Evolutionary conservation across 345 rosid species (phyloP).

Genomic region (Hibiscus trionum): DNA sequence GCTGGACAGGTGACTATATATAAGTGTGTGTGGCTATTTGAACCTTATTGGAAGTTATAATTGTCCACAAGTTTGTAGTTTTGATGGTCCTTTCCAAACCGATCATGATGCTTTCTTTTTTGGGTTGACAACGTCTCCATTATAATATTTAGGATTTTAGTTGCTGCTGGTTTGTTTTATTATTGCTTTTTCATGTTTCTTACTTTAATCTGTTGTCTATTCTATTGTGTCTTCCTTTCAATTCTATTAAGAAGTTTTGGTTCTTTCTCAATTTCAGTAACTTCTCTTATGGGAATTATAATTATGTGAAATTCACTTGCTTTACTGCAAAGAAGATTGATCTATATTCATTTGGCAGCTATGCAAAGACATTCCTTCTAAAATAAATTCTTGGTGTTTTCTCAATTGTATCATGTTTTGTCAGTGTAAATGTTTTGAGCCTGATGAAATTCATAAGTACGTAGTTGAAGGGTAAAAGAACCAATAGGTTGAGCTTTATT

Average conservation of each 20-base stretch:
- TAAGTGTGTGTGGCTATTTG: slow-evolving; percentile 1
- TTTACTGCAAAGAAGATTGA: neutral
- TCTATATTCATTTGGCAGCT: neutral
- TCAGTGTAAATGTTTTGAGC: neutral
- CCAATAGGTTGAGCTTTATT: neutral
- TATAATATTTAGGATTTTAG: neutral
- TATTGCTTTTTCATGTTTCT: slow-evolving; percentile 1
- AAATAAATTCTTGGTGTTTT: neutral
- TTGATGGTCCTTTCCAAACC: neutral
- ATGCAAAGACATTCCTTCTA: neutral
- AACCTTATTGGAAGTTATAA: neutral
- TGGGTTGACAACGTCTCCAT: neutral
- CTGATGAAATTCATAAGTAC: neutral
- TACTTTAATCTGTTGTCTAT: neutral
- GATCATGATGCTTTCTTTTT: neutral
- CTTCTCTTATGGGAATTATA: neutral
- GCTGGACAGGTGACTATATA: slow-evolving; percentile 76
- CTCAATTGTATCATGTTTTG: neutral
- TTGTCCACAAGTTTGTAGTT: neutral
- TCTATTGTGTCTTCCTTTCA: neutral
- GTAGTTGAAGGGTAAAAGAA: neutral
- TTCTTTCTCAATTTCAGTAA: neutral
- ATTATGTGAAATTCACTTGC: neutral
- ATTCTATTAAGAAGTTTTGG: neutral
- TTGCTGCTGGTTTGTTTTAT: neutral